These are phyloP conservation scores for Escovopsis sp. DNA, from an alignment of 2,329 filamentous ascomycete genomes.

Conservation along the genomic window DNA sequence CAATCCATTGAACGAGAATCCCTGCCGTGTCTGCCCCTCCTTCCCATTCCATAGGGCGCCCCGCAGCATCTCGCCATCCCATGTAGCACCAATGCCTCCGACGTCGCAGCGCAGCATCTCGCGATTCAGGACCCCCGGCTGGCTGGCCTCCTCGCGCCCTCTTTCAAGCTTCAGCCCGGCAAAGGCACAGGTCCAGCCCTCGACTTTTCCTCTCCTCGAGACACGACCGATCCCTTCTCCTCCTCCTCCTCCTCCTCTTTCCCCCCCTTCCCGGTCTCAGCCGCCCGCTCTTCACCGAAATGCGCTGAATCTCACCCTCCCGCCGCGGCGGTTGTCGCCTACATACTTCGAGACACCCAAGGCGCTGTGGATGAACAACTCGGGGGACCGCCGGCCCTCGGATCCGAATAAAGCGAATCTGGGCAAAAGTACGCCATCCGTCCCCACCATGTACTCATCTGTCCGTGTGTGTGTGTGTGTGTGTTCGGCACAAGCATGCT, in stretches of 20 bases:
- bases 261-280: conserved; percentile 3
- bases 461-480: not conserved
- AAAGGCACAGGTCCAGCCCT: conserved; percentile 16
- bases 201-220: conserved; percentile 6
- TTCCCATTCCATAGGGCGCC: not conserved
- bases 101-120: conserved; percentile 17
- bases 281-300: not conserved
- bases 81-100: conserved; percentile 18
- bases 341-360: conserved; percentile 20
- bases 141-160: conserved; percentile 10
- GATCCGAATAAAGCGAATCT: conserved; percentile 48
- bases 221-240: not conserved
- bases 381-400: conserved; percentile 23
- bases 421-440: conserved; percentile 38
- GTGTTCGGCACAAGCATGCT: conserved; percentile 1
- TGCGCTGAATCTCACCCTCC: not conserved
- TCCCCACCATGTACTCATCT: not conserved
- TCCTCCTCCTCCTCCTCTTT: conserved; percentile 3
- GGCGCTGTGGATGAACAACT: conserved; percentile 13
- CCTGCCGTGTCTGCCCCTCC: too few relatives aligned
- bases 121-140: conserved; percentile 11
- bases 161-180: conserved; percentile 17
- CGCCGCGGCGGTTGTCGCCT: conserved; percentile 7
- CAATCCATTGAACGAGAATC: too few relatives aligned
- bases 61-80: too few relatives aligned